Conservation (phyloP, 2,329 filamentous ascomycete genomes). For the Magnaporthiopsis poae region DNA sequence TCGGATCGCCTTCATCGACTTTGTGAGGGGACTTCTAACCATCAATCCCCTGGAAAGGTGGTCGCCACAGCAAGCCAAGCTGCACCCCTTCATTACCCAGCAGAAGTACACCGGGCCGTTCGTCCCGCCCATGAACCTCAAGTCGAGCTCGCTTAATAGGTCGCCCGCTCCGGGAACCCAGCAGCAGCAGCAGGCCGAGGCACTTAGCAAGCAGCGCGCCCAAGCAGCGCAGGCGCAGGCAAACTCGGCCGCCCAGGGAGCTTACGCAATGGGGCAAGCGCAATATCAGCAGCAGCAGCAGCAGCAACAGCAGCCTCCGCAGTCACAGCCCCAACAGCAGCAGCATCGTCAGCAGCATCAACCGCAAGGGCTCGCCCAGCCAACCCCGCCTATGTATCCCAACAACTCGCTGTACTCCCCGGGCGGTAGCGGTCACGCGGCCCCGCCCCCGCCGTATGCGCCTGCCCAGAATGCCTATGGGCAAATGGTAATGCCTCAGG, state of each 20-base stretch:
- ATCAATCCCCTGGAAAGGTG: conserved; percentile 94
- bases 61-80: conserved; percentile 93
- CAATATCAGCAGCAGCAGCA: conserved; percentile 36
- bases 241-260: conserved; percentile 55
- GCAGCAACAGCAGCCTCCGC: conserved; percentile 14
- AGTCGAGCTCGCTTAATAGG: conserved; percentile 72
- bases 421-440: conserved; percentile 34
- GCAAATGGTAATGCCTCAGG: conserved; percentile 62
- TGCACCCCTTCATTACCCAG: conserved; percentile 97
- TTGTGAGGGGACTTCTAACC: conserved; percentile 82
- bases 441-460: conserved; percentile 69
- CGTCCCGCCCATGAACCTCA: conserved; percentile 92
- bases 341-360: conserved; percentile 36
- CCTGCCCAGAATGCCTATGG: conserved; percentile 61
- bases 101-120: conserved; percentile 95
- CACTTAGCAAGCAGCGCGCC: conserved; percentile 80
- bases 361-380: conserved; percentile 31
- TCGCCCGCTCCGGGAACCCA: conserved; percentile 88
- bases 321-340: conserved; percentile 30
- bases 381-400: conserved; percentile 62
- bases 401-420: conserved; percentile 75
- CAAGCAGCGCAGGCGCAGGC: conserved; percentile 65
- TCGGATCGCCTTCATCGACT: conserved; percentile 92
- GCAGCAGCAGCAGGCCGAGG: conserved; percentile 90
- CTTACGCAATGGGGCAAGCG: conserved; percentile 46